These are phyloP conservation scores for Sporothrix sp. DNA, from an alignment of 2,329 filamentous ascomycete species.

Conservation along the genomic window DNA sequence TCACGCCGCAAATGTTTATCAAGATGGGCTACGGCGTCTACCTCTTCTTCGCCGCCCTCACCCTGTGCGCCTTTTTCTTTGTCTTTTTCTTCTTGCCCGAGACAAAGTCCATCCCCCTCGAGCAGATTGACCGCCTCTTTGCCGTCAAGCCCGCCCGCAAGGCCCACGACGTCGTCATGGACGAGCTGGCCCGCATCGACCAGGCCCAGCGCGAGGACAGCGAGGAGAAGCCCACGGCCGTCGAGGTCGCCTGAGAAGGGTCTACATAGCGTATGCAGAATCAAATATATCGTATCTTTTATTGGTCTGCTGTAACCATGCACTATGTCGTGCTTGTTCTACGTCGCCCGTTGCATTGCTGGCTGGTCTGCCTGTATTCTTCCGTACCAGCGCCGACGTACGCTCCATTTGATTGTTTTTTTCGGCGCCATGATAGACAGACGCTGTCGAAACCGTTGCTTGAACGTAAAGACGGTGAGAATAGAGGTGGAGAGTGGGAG, in stretches of 20 bases:
- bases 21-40: slow-evolving; percentile 54
- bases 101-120: slow-evolving; percentile 56
- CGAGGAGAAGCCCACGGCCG: neutral
- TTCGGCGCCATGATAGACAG: too few species aligned
- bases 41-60: slow-evolving; percentile 58
- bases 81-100: slow-evolving; percentile 56
- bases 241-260: neutral
- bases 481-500: too few species aligned
- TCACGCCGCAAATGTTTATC: slow-evolving; percentile 56
- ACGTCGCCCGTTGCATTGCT: too few species aligned
- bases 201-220: neutral
- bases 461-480: too few species aligned
- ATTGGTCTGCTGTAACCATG: too few species aligned
- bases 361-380: too few species aligned
- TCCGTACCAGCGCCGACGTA: too few species aligned
- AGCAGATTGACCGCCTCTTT: slow-evolving; percentile 56
- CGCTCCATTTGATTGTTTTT: too few species aligned
- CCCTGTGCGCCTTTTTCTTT: slow-evolving; percentile 48
- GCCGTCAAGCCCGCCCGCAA: slow-evolving; percentile 34
- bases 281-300: too few species aligned
- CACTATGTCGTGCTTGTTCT: too few species aligned
- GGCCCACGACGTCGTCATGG: slow-evolving; percentile 36
- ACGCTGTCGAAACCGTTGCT: too few species aligned
- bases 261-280: too few species aligned
- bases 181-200: slow-evolving; percentile 26